Evolutionary conservation across 176 grass and related monocot genomes (phyloP).

Genomic region (Cocos nucifera): DNA sequence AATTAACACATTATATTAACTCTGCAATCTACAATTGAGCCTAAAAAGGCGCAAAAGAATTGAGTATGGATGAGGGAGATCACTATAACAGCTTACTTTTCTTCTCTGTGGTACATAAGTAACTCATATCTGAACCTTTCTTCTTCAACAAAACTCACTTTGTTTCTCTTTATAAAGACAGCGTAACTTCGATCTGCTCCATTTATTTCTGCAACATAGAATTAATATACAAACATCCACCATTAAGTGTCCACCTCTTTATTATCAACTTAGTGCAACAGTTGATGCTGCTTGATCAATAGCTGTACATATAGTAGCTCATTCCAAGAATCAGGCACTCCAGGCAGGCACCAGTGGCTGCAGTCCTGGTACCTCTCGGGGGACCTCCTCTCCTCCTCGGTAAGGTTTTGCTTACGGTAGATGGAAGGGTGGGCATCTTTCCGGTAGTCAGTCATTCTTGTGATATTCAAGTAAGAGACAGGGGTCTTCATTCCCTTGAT

Average conservation of each 20-base stretch:
- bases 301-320: constrained; percentile 61
- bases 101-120: background rate
- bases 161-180: too few species aligned
- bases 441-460: constrained; percentile 84
- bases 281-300: constrained; percentile 54
- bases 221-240: background rate
- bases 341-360: constrained; percentile 90
- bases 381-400: constrained; percentile 43
- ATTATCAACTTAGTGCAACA: constrained; percentile 28
- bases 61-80: constrained; percentile 22
- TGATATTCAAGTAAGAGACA: constrained; percentile 76
- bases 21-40: constrained; percentile 33
- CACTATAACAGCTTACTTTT: background rate
- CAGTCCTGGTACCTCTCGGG: constrained; percentile 69
- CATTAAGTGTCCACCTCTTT: constrained; percentile 16
- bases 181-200: background rate
- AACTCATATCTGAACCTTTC: constrained; percentile 8
- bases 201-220: background rate
- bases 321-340: constrained; percentile 81
- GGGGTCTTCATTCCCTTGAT: constrained; percentile 77
- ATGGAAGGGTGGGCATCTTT: constrained; percentile 88
- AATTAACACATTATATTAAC: constrained; percentile 27
- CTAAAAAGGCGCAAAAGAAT: constrained; percentile 24
- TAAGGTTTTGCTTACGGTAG: constrained; percentile 51
- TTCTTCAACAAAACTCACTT: constrained; percentile 21